Base-by-base conservation (phyloP, 306 rosid genomes). In the Lathyrus sativus region DNA sequence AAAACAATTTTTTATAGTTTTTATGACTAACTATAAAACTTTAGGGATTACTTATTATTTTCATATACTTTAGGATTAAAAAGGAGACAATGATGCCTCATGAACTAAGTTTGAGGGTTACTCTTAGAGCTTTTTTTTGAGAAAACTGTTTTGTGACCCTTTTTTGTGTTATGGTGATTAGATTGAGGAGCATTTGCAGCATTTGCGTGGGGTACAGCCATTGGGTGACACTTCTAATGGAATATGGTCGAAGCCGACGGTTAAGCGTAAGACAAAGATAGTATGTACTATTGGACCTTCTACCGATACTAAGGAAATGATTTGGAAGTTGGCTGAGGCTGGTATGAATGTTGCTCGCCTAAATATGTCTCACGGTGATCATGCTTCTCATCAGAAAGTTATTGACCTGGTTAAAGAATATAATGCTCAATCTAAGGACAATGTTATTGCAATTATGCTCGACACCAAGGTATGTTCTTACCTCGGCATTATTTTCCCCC, bases 331-430 rank as follows among this genome's bases (percentile, higher is more conserved):
- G 55, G 96, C 96, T 35, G 98, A 89, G 83, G 85, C 91, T 45
- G 96, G 98, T 13, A 91, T 91, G 96, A 91, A 89, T 61, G 98
- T 91, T 73, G 96, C 98, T 11, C 84, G 96, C 9, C 22, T 91
- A 62, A 91, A 91, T 69, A 91, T 91, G 98, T 89, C 95, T n/a
- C 98, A 87, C 45, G 98, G 96, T 38, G 98, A 91, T 64, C 96
- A 91, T 37, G 88, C 95, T 8, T 91, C 97, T 72, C 97, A 91
- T 78, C 83, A 87, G 82, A 91, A 89, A 76, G 95, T 91, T 62
- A 91, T 91, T 67, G 97, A 91, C 68, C 82, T 91, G 79, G 97
- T 91, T 70, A 91, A 89, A 69, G 95, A 91, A 60, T 91, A 91
- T 77, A 91, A 91, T 76, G 96, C 75, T 18, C 95, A 82, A 26